These are phyloP conservation scores for Pichia terricola DNA, from an alignment of 1,139 yeast species.

Conservation along the genomic window DNA sequence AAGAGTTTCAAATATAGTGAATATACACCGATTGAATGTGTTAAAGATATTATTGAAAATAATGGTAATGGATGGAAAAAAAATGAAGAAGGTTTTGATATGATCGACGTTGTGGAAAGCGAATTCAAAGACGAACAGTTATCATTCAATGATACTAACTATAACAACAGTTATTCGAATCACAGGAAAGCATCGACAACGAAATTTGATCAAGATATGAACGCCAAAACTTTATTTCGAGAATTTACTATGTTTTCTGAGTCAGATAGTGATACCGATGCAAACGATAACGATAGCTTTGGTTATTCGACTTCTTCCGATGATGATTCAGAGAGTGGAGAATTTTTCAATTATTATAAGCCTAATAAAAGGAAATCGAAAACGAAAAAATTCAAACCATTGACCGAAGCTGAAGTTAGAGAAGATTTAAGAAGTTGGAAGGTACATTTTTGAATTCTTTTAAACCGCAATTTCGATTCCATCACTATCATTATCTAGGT, in stretches of 20 bases:
- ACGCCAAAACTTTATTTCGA: not conserved
- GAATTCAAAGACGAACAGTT: constrained; percentile 10
- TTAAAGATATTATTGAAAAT: constrained; percentile 59
- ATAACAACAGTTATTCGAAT: not conserved
- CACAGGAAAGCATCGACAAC: too few species aligned
- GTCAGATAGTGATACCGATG: constrained; percentile 8
- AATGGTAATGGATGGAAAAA: constrained; percentile 65
- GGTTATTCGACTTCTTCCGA: not conserved
- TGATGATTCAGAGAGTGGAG: not conserved
- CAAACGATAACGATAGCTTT: not conserved
- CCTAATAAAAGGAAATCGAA: not conserved
- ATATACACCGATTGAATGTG: constrained; percentile 60
- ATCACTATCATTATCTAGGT: constrained; percentile 20
- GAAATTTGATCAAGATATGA: not conserved
- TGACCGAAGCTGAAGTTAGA: constrained; percentile 20
- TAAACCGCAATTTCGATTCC: constrained; percentile 20
- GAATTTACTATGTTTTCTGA: constrained; percentile 17
- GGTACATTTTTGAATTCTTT: not conserved
- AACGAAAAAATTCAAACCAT: constrained; percentile 15
- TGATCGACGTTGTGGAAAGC: constrained; percentile 23
- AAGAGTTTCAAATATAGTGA: constrained; percentile 41
- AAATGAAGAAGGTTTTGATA: constrained; percentile 28
- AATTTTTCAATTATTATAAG: not conserved
- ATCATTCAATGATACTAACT: not conserved
- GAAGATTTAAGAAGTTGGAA: constrained; percentile 26